These are phyloP conservation scores for Candida caryicola DNA, from an alignment of 805 yeast species.

Conservation along the genomic window DNA sequence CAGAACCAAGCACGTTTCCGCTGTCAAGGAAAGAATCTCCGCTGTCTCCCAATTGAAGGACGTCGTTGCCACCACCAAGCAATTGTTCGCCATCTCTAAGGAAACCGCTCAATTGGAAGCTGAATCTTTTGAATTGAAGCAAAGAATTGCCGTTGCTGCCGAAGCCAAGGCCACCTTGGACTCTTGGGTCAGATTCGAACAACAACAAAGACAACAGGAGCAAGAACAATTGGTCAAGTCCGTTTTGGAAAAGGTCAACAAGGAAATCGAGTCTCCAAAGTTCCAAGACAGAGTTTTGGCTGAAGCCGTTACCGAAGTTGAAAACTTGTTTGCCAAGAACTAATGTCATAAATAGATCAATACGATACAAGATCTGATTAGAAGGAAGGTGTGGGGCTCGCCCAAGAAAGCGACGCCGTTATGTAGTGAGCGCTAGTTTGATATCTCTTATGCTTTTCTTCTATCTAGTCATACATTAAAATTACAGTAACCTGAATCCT, in stretches of 20 bases:
- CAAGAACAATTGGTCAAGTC: slow-evolving; percentile 86
- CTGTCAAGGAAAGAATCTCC: slow-evolving; percentile 89
- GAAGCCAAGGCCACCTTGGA: slow-evolving; percentile 96
- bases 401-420: too few relatives aligned
- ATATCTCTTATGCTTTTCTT: too few relatives aligned
- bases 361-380: neutral
- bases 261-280: slow-evolving; percentile 79
- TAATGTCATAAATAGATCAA: slow-evolving; percentile 11
- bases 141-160: slow-evolving; percentile 76
- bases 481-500: too few relatives aligned
- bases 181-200: slow-evolving; percentile 98
- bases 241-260: slow-evolving; percentile 84
- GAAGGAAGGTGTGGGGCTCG: too few relatives aligned
- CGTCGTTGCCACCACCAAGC: slow-evolving; percentile 87
- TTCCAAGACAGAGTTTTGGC: slow-evolving; percentile 90
- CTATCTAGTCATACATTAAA: too few relatives aligned
- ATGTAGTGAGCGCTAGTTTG: too few relatives aligned
- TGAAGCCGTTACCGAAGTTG: slow-evolving; percentile 91
- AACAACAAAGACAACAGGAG: slow-evolving; percentile 92
- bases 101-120: slow-evolving; percentile 97
- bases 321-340: slow-evolving; percentile 67
- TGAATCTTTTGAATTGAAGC: slow-evolving; percentile 88
- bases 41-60: slow-evolving; percentile 86
- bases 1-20: slow-evolving; percentile 84
- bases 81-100: slow-evolving; percentile 89